Evolutionary conservation across 2,329 filamentous ascomycete species (phyloP).

Genomic region (Colletotrichum magnum): DNA sequence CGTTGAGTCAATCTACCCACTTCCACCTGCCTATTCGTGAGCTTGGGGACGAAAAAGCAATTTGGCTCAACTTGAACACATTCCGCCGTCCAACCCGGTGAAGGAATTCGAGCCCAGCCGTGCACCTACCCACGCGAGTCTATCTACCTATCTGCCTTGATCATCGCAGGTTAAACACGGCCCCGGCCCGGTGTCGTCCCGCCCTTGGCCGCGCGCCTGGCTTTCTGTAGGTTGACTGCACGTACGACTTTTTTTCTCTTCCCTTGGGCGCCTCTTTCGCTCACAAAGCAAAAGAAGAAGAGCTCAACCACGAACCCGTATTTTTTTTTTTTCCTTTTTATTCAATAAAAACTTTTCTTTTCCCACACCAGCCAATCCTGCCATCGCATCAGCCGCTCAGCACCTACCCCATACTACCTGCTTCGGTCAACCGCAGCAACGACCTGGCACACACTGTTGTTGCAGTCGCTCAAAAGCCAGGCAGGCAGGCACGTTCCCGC

Average conservation of each 20-base stretch:
- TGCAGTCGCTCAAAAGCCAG: background rate
- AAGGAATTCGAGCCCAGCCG: no score
- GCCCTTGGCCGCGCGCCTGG: constrained; percentile 6
- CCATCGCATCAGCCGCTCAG: background rate
- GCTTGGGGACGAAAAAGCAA: no score
- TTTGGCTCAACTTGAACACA: no score
- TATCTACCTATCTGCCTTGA: constrained; percentile 17
- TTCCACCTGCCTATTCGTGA: background rate
- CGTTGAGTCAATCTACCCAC: background rate
- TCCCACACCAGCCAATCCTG: background rate
- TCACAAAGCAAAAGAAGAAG: background rate
- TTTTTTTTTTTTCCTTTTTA: no score
- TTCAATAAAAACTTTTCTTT: background rate
- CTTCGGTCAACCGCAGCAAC: background rate
- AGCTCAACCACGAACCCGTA: constrained; percentile 2
- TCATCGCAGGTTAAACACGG: constrained; percentile 8
- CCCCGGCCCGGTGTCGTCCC: background rate
- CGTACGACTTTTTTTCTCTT: background rate
- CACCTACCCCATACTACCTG: background rate
- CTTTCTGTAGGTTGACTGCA: background rate
- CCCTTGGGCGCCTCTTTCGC: background rate
- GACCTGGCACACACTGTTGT: no score
- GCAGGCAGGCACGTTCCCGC: constrained; percentile 5
- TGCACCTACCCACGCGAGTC: background rate
- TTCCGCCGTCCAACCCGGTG: no score